Evolutionary conservation across 2,329 filamentous ascomycete genomes (phyloP), one percentile per base, ranked within the genome.

Genomic region (Fusarium lateritium): DNA sequence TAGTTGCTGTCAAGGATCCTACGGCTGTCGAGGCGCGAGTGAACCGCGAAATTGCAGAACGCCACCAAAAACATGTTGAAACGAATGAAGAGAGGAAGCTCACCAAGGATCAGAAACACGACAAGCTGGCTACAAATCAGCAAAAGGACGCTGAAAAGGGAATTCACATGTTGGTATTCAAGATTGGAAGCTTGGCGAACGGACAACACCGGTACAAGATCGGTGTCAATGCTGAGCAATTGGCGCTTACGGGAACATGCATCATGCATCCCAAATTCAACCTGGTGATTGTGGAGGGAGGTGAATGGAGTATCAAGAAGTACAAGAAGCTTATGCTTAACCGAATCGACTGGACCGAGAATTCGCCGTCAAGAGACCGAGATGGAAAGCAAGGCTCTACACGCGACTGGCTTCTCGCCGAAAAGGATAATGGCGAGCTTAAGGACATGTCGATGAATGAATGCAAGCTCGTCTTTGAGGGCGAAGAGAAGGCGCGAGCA

Each of bases 21-120:
- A 99, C 97, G 1, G 96, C 96, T 6, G 96, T 99, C 45, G 96
- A 99, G 81, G 94, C 94, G 51, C 90, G 94, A 24, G 96, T 99
- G 52, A 97, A 97, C 79, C 88, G 91, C 54, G 94, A 99, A 79
- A 98, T 99, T 70, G 92, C 92, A 28, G 94, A 97, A 67, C 92
- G 96, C 42, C 89, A 91, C 60, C 86, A 92, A 62, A 88, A 91
- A 70, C 97, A 99, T 79, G 84, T 95, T 62, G 81, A 88, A 40
- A 83, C 86, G 60, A 99, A 99, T 79, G 91, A 94, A 71, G 91
- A 92, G 39, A 90, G 96, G 64, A 95, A 94, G 77, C 85, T 99
- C 58, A 95, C 91, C 28, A 95, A 97, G 74, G 95, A 98, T 72
- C 86, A 98, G 79, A 89, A 89, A 33, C 90, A 91, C 60, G 94